Base-by-base conservation (phyloP, 164 flowering plant genomes). In the Litsea cubeba region DNA sequence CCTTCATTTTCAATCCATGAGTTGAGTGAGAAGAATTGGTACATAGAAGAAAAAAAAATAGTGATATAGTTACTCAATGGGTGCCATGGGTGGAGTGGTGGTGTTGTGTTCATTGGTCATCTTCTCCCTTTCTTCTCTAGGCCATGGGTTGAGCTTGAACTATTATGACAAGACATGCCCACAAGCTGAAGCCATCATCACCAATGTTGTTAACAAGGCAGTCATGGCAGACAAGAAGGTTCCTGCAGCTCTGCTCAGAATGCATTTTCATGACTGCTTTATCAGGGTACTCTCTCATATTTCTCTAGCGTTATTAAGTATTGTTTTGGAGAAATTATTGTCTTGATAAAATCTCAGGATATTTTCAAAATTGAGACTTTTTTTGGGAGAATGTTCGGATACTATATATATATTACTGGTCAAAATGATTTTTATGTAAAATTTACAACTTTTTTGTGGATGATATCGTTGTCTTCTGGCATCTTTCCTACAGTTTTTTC, bases 211-310 rank as follows among this genome's bases (percentile, higher is more conserved):
- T 23, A 83, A 81, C 74, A 82, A 84, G 67, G 92, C 88, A 2
- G 75, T 84, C 76, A 3, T 2, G 50, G 83, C 83, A 50, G 97
- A 91, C 78, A 80, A 74, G 57, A 91, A 88, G 12, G 94, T 91
- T 28, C 88, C 97, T 1, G 93, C 97, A 12, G 90, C 91, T 0
- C 79, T 92, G 1, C 88, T 92, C 20, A 64, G 97, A 57, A 91
- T 91, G 95, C 94, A 91, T 69, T 92, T 92, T 79, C 97, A 92
- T 62, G 94, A 92, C 74, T 91, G 97, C 77, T 92, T 92, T 81
- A 82, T 92, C 8, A 83, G 95, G 76, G 97, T 92, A 78, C 32
- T 46, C 51, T 35, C 24, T 35, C 50, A 54, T 71, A 40, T 40
- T 40, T 40, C 46, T 40, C 46, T 40, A 40, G 46, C 0, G 46